These are phyloP conservation scores for Infundibulicybe gibba DNA, from an alignment of 768 basidiomycete genomes.

Conservation along the genomic window DNA sequence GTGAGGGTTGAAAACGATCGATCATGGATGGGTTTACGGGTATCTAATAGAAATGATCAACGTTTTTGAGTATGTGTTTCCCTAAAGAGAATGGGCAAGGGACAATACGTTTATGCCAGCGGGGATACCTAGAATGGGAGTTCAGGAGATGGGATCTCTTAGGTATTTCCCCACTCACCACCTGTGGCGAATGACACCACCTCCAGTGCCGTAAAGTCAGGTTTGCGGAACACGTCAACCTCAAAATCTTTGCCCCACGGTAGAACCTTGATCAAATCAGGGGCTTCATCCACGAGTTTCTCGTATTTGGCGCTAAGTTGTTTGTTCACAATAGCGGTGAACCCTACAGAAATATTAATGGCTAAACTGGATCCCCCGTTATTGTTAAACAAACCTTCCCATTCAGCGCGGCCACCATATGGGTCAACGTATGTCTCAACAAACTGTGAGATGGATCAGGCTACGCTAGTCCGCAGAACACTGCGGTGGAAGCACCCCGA, in stretches of 20 bases:
- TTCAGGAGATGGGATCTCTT: slow-evolving; percentile 1
- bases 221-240: slow-evolving; percentile 76
- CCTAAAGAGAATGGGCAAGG: no score
- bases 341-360: slow-evolving; percentile 44
- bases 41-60: slow-evolving; percentile 39
- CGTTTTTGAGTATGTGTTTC: neutral
- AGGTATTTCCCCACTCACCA: slow-evolving; percentile 36
- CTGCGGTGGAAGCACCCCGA: slow-evolving; percentile 44
- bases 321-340: slow-evolving; percentile 88
- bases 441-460: slow-evolving; percentile 33
- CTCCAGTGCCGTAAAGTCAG: slow-evolving; percentile 85
- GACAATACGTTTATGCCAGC: slow-evolving; percentile 74
- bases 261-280: slow-evolving; percentile 73
- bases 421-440: slow-evolving; percentile 88
- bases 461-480: neutral
- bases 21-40: slow-evolving; percentile 34
- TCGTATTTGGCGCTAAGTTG: slow-evolving; percentile 80
- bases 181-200: slow-evolving; percentile 81
- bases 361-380: slow-evolving; percentile 4
- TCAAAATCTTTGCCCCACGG: slow-evolving; percentile 76
- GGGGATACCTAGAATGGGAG: slow-evolving; percentile 57
- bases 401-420: slow-evolving; percentile 87
- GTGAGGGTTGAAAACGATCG: no score
- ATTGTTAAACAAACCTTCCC: slow-evolving; percentile 61
- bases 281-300: slow-evolving; percentile 69